Conservation (phyloP, 164 flowering plant genomes). For the Warburgia ugandensis region DNA sequence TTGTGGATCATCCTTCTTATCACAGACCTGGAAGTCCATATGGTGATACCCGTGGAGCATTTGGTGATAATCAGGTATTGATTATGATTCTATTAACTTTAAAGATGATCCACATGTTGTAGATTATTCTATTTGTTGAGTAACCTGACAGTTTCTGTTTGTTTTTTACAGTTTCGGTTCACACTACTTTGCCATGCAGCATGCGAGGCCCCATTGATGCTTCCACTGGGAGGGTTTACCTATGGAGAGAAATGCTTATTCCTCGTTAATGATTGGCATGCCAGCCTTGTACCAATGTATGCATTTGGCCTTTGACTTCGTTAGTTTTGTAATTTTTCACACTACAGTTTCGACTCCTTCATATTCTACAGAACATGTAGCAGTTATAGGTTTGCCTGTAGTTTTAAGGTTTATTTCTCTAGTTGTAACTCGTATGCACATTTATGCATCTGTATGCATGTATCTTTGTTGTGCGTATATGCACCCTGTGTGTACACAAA, state of each 20-base stretch:
- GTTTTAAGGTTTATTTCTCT: too few relatives aligned
- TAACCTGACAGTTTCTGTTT: conserved; percentile 4
- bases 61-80: conserved; percentile 88
- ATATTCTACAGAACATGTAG: not conserved
- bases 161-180: conserved; percentile 72
- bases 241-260: conserved; percentile 90
- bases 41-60: conserved; percentile 82
- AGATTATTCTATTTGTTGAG: not conserved
- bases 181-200: conserved; percentile 93
- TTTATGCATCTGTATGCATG: too few relatives aligned
- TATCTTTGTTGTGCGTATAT: too few relatives aligned
- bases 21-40: conserved; percentile 93
- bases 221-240: conserved; percentile 83
- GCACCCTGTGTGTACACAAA: too few relatives aligned
- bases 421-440: too few relatives aligned
- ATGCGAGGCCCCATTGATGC: conserved; percentile 94
- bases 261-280: conserved; percentile 97
- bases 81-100: conserved; percentile 5
- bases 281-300: conserved; percentile 91
- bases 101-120: not conserved
- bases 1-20: conserved; percentile 87
- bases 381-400: too few relatives aligned
- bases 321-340: not conserved
- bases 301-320: conserved; percentile 12
- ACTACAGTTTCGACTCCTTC: not conserved